These are phyloP conservation scores for Helminthosporium solani DNA, from an alignment of 2,329 filamentous ascomycete species.

Conservation along the genomic window DNA sequence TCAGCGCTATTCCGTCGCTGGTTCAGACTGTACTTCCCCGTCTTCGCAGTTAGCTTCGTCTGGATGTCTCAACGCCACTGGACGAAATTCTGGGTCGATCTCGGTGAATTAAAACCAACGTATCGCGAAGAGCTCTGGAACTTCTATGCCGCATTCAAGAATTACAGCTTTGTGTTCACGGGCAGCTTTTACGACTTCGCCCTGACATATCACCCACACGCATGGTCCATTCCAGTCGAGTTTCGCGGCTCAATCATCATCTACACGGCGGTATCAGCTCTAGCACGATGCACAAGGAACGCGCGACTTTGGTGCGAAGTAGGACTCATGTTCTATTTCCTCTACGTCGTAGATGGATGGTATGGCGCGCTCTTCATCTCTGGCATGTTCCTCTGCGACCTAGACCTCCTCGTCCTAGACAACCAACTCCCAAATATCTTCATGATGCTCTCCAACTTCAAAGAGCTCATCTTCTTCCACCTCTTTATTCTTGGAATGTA, in stretches of 20 bases:
- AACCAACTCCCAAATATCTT: slow-evolving; percentile 48
- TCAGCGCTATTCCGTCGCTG: slow-evolving; percentile 55
- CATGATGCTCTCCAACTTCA: slow-evolving; percentile 54
- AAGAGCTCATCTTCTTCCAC: slow-evolving; percentile 39
- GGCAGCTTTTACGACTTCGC: slow-evolving; percentile 60
- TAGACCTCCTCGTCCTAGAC: slow-evolving; percentile 34
- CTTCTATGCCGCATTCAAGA: slow-evolving; percentile 52
- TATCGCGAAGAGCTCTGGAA: slow-evolving; percentile 29
- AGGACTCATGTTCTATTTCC: slow-evolving; percentile 62
- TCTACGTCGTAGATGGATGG: slow-evolving; percentile 67
- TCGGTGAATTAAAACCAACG: slow-evolving; percentile 54
- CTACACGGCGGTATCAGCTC: slow-evolving; percentile 58
- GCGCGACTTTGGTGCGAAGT: slow-evolving; percentile 57
- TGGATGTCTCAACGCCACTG: slow-evolving; percentile 56
- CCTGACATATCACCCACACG: slow-evolving; percentile 35
- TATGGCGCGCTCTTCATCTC: slow-evolving; percentile 49
- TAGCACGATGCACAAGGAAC: slow-evolving; percentile 57
- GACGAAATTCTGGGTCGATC: slow-evolving; percentile 36
- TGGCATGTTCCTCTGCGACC: slow-evolving; percentile 41
- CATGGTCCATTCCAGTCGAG: slow-evolving; percentile 43
- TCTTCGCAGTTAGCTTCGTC: slow-evolving; percentile 57
- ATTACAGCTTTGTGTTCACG: slow-evolving; percentile 67
- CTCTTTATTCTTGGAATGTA: slow-evolving; percentile 55
- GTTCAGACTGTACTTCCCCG: slow-evolving; percentile 52
- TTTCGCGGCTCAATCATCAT: slow-evolving; percentile 62